Base-by-base conservation (phyloP, 1,284 basidiomycete species). In the Melampsora larici-populina region DNA sequence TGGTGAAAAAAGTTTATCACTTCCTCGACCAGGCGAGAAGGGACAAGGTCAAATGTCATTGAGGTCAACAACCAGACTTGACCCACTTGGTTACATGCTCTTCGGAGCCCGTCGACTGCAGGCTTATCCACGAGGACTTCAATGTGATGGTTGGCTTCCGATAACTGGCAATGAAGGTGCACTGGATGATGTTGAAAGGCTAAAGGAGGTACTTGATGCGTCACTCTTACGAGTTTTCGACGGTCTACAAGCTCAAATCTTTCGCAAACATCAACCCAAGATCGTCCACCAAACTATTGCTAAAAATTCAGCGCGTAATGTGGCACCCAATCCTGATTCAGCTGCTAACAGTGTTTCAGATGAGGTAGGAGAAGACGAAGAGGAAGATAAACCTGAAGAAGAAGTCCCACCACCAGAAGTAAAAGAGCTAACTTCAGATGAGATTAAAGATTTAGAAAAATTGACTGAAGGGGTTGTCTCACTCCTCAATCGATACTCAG, bases 171-270 rank as follows among this genome's bases (percentile, higher is more conserved):
- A 91, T 80, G 83, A 90, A 78, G 88, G 91, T 81, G 89, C 89
- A 6, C 85, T 98, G 80, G 92, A 96, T 83, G 90, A 94, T 81
- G 86, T 97, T 29, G 90, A 92, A 82, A 87, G 89, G n/a, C 86
- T 98, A 81, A 94, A 95, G 85, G 86, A 86, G 36, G 86, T 92
- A 80, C 89, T 97, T 87, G 92, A 97, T 81, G 86, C 87, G 2
- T 93, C 91, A 82, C 90, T 97, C 89, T 86, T 95, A 70, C 89
- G 95, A 62, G 92, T 97, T 0, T 97, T 94, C 81, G 92, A 97
- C 82, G 94, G 94, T 33, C 90, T 95, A 33, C 79, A 77, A 43
- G 80, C 75, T 9, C 58, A 70, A 29, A 70, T 62, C 5, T 18
- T 64, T 29, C 51, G 49, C 7, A 70, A 64, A 36, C 63, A 64